These are phyloP conservation scores for Limnomonas spitsbergensis DNA, from an alignment of 139 green algal species.

Conservation along the genomic window DNA sequence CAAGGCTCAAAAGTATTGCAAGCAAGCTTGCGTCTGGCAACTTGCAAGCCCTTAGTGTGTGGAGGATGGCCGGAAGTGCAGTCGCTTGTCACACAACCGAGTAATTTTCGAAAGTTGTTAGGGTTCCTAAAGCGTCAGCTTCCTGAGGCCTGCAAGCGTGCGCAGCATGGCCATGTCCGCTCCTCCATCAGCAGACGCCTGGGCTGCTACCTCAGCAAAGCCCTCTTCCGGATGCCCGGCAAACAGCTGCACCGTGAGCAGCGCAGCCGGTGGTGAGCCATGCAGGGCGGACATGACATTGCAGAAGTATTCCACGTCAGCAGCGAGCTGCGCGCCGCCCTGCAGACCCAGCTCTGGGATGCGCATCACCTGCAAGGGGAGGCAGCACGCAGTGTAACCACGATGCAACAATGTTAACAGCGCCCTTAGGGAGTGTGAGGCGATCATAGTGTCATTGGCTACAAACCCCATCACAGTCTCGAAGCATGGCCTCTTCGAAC, in stretches of 20 bases:
- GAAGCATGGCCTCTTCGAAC: no score
- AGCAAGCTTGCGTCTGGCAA: no score
- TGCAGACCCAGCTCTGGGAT: conserved; percentile 46
- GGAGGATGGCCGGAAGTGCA: no score
- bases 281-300: conserved; percentile 87
- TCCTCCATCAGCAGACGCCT: conserved; percentile 28
- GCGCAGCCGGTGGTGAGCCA: conserved; percentile 53
- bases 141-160: conserved; percentile 33
- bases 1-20: no score
- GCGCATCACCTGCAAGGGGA: neutral
- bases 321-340: conserved; percentile 77
- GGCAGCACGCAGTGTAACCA: neutral
- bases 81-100: no score
- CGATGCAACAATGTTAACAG: no score
- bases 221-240: conserved; percentile 20
- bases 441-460: no score
- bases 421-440: no score
- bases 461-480: no score
- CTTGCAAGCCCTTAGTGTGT: no score
- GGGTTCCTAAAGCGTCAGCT: neutral
- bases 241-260: conserved; percentile 69
- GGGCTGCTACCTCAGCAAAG: conserved; percentile 18
- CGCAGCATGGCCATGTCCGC: conserved; percentile 25
- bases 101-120: no score
- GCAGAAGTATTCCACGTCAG: conserved; percentile 91